Base-by-base conservation (phyloP, 2,329 filamentous ascomycete species). In the Anisogramma anomala region DNA sequence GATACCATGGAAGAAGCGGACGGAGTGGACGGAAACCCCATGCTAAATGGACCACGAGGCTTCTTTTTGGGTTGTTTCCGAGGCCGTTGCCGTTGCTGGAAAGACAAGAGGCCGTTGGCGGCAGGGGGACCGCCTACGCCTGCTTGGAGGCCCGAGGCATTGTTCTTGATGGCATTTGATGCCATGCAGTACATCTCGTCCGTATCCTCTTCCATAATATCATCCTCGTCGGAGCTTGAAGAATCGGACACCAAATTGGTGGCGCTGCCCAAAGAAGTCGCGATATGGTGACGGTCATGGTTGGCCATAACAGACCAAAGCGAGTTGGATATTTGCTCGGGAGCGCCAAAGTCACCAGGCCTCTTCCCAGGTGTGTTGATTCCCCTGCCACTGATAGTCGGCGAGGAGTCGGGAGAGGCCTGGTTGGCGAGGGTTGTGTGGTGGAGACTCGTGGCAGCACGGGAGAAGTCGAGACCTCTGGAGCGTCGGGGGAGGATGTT, bases 391-490 rank as follows among this genome's bases (percentile, higher is more conserved):
- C 79, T 79, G 41, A 91, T 80, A 10, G 82, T 88, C 1, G 91
- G 91, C 1, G 88, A 95, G 0, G 86, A 91, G 58, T 94, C 87
- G 3, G 88, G 87, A 4, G 84, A 91, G 1, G 84, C 83, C 58
- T 82, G 77, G 52, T 94, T 85, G 42, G 89, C 88, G 7, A 96
- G 73, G 0, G 84, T 96, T 13, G 89, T 95, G 61, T 96, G 91
- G 62, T 96, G 91, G 17, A 98, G 70, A 57, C 88, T 94, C 9
- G 89, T 95, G 48, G 86, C 91, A 9, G 88, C 88, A 51, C 89
- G 76, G 30, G 89, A 89, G 60, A 94, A 96, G 63, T 96, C 89
- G 46, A 95, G 69, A 32, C 89, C 89, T 42, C 89, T 77, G 22
- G 88, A 95, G 47, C 88, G 80, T 49, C 89, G 78, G 14, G 89